Evolutionary conservation across 257 asterid genomes (phyloP), one percentile per base, ranked within the genome.

Genomic region (Handroanthus guayacan): DNA sequence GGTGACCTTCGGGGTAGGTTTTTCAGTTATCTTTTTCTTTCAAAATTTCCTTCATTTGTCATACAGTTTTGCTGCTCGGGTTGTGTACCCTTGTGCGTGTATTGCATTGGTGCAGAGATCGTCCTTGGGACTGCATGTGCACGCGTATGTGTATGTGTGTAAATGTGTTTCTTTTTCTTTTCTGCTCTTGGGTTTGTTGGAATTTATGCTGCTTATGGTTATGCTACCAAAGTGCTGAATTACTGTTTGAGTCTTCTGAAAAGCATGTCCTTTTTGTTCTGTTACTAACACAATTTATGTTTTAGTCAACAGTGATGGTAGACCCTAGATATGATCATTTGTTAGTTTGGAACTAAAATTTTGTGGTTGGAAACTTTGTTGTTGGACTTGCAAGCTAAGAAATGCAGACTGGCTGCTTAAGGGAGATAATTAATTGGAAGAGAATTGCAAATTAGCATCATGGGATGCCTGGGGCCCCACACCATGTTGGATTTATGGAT

Each of bases 1-100:
- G 90, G 99, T 95, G 68, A 95, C 99, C 66, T 95, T 93, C 84
- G 99, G 99, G 96, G 99, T 95, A 81, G 66, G 97, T 83, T 62
- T 77, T 74, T 20, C 61, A 78, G 54, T 44, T 18, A 13, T 55
- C 71, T 34, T 17, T 72, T 78, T 52, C 71, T 50, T 62, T 45
- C 58, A 18, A 34, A 18, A 67, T 57, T 18, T 20, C 18, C 3
- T 25, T 25, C 31, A 25, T 25, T 25, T 66, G 25, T 72, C 65
- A 45, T 39, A 9, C 10, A 6, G 6, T 61, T 62, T 17, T 65
- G 50, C 69, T 31, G 57, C 54, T 16, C 6, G 37, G 39, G 48
- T 45, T 58, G 38, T 17, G 68, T 50, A 58, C 52, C 37, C 55
- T 45, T 71, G 78, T 44, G 39, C 54, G 75, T 37, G 44, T 38